phyloP scores from a whole-genome alignment of 163 green algal species.

The Chlamydomonas reinhardtii region DNA sequence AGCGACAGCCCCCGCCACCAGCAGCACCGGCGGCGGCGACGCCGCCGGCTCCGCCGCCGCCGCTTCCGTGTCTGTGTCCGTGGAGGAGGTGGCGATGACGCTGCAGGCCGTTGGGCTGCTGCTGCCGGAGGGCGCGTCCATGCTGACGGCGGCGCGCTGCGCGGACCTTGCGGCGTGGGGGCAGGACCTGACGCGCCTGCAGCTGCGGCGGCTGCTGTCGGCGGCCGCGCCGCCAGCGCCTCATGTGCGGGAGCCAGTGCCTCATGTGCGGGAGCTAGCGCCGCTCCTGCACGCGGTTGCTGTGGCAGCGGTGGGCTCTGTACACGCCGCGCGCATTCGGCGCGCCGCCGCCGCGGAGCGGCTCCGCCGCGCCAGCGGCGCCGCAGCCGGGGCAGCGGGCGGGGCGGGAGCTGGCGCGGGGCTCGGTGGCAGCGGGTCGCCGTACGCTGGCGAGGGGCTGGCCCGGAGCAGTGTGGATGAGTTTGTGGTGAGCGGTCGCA shows the following conservation, averaged over 20 bases:
- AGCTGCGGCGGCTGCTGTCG: neutral
- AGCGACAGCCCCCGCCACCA: neutral
- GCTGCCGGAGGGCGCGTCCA: neutral
- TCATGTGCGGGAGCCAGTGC: slow-evolving; percentile 19
- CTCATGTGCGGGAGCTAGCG: slow-evolving; percentile 25
- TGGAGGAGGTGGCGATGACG: slow-evolving; percentile 39
- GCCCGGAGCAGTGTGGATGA: slow-evolving; percentile 33
- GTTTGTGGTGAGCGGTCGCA: slow-evolving; percentile 26
- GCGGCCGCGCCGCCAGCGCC: neutral
- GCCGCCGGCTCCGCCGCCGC: neutral
- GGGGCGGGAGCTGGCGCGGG: neutral
- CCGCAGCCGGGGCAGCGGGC: neutral
- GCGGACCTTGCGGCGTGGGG: slow-evolving; percentile 18
- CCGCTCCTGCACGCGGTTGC: slow-evolving; percentile 40
- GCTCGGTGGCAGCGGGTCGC: neutral
- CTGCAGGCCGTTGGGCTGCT: neutral
- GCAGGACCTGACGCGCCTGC: slow-evolving; percentile 14
- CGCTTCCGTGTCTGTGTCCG: neutral
- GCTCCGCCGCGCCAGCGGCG: neutral
- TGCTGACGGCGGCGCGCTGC: neutral
- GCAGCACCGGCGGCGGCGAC: neutral
- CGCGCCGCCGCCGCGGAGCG: neutral
- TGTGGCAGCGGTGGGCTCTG: neutral
- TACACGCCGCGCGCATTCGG: neutral
- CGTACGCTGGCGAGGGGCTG: neutral